phyloP scores from a whole-genome alignment of 192 early-diverging fungal species.

The Coemansia sp. region DNA sequence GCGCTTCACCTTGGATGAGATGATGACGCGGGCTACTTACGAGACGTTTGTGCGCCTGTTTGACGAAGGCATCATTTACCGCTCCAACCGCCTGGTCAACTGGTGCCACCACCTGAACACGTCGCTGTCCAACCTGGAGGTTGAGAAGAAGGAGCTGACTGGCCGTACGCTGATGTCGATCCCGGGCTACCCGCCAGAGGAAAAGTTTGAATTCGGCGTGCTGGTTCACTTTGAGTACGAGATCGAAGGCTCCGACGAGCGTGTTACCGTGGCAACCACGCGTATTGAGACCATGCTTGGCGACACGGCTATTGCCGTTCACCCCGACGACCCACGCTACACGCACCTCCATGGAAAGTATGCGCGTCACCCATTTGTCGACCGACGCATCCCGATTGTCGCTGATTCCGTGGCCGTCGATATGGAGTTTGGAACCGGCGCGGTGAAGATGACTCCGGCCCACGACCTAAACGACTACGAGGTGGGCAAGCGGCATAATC shows the following conservation, averaged over 20 bases:
- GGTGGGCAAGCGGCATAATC: slow-evolving; percentile 90
- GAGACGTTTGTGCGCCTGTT: slow-evolving; percentile 95
- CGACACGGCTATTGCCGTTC: slow-evolving; percentile 94
- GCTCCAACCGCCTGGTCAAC: slow-evolving; percentile 95
- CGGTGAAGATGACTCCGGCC: slow-evolving; percentile 98
- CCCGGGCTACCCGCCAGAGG: slow-evolving; percentile 86
- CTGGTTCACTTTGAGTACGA: slow-evolving; percentile 92
- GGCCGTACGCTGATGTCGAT: slow-evolving; percentile 82
- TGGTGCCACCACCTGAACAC: slow-evolving; percentile 97
- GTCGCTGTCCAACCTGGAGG: slow-evolving; percentile 94
- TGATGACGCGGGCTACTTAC: slow-evolving; percentile 73
- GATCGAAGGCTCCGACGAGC: slow-evolving; percentile 80
- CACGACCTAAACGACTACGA: slow-evolving; percentile 97
- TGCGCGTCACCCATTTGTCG: slow-evolving; percentile 90
- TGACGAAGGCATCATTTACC: slow-evolving; percentile 93
- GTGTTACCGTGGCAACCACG: slow-evolving; percentile 94
- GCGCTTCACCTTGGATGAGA: slow-evolving; percentile 90
- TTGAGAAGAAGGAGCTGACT: slow-evolving; percentile 83
- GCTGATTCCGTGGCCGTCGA: slow-evolving; percentile 83
- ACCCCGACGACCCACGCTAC: slow-evolving; percentile 90
- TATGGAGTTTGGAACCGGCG: slow-evolving; percentile 93
- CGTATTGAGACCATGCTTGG: slow-evolving; percentile 99
- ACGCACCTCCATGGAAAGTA: slow-evolving; percentile 92
- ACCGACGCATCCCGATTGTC: slow-evolving; percentile 86
- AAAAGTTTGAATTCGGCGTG: slow-evolving; percentile 99